Evolutionary conservation across 768 basidiomycete genomes (phyloP), one percentile per base, ranked within the genome.

Genomic region (Dacryopinax primogenitus): DNA sequence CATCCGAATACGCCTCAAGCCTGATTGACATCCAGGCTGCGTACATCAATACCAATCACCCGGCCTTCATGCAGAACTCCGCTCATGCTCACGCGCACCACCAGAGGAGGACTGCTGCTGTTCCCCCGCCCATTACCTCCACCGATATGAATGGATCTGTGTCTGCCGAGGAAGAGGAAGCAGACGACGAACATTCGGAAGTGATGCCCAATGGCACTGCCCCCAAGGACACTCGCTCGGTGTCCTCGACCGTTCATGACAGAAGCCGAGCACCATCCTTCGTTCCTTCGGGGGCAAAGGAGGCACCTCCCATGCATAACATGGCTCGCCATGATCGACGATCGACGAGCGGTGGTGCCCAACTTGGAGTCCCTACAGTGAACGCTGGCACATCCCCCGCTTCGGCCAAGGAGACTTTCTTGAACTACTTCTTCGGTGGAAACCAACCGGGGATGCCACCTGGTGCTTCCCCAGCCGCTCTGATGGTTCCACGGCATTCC

Each of bases 31-130:
- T 99, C 62, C 96, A 99, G 75, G 92, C 92, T 1, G 94, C 96
- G 12, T 99, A 99, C 73, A 98, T 99, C 80, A 99, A 99, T 75
- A 98, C 94, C 65, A 98, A 98, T 74, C 96, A 99, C 73, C 96
- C 96, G 4, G 83, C 90, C 33, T 98, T 97, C 76, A 86, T 94
- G 65, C 80, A 87, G 21, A 88, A 89, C 11, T 88, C 89, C 35
- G 83, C 87, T 7, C 18, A 33, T 33, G 62, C 33, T 7, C 62
- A 35, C n/a, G 33, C 62, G 12, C 23, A 63, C 33, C 62, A 63
- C 12, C 62, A 63, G 33, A 23, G 33, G 33, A 37, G 21, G n/a
- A 34, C 13, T 3, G 33, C 18, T 4, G 18, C 32, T 35, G 51
- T 6, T 21, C 26, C 51, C 32, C 51, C 11, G 21, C 26, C 51